A percentile compares a stretch with the other conserved stretches of the same genome.
Conservation (phyloP, 2,329 filamentous ascomycete genomes). For the Calonectria pauciramosa region DNA sequence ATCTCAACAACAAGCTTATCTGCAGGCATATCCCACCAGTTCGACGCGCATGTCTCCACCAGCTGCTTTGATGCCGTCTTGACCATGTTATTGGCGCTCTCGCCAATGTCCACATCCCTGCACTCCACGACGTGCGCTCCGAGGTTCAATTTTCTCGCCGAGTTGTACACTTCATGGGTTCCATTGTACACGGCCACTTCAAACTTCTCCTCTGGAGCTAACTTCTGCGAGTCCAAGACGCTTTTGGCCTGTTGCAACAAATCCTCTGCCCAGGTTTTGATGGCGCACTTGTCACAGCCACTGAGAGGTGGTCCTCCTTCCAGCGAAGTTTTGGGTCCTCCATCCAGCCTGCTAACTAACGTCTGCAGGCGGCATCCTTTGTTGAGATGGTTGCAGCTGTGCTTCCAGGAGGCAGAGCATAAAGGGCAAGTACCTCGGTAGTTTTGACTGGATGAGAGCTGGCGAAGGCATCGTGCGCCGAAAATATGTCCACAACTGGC, state of each 20-base stretch:
- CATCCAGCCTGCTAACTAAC: not conserved
- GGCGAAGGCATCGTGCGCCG: conserved; percentile 22
- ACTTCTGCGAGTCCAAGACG: not conserved
- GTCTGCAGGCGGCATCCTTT: not conserved
- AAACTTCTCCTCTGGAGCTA: not conserved
- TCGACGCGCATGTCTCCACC: not conserved
- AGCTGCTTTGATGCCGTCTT: not conserved
- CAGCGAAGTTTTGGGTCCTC: not conserved
- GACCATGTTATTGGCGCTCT: not conserved
- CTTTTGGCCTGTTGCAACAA: not conserved
- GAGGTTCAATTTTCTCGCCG: not conserved
- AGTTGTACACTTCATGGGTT: not conserved
- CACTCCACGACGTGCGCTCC: not conserved
- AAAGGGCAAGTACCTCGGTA: not conserved
- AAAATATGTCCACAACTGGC: conserved; percentile 40
- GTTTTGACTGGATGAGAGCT: too few relatives aligned
- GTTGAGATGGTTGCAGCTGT: not conserved
- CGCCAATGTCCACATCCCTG: not conserved
- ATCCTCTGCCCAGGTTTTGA: not conserved
- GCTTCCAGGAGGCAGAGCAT: not conserved
- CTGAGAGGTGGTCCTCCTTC: not conserved
- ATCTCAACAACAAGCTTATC: not conserved
- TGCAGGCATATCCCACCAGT: not conserved
- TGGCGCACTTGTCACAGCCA: not conserved
- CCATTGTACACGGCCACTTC: not conserved